Percentiles rank a stretch among this genome's conserved stretches.
Conservation (phyloP, 352 stramenopile species). For the Globisporangium rhizosaccharum region DNA sequence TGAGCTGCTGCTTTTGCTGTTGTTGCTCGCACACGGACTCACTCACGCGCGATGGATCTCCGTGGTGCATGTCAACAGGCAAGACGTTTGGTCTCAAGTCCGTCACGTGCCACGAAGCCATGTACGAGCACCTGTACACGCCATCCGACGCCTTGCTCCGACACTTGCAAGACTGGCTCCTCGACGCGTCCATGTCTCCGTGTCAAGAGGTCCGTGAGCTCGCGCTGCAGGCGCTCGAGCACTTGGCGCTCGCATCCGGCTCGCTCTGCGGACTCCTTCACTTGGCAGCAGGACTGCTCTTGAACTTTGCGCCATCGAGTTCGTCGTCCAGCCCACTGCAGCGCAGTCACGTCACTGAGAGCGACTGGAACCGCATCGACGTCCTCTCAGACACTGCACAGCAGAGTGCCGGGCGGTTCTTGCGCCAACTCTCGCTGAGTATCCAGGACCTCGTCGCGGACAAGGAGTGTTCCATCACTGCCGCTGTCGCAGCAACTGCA, state of each 20-base stretch:
- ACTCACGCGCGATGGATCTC: not conserved
- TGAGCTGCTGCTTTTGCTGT: slow-evolving; percentile 2
- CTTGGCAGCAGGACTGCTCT: slow-evolving; percentile 50
- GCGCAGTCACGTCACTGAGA: slow-evolving; percentile 22
- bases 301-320: slow-evolving; percentile 31
- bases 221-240: slow-evolving; percentile 52
- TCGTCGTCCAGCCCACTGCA: not conserved
- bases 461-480: slow-evolving; percentile 16
- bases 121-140: slow-evolving; percentile 38
- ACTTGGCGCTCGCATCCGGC: slow-evolving; percentile 61
- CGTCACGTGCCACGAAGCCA: slow-evolving; percentile 49
- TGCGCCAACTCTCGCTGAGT: slow-evolving; percentile 35
- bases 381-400: slow-evolving; percentile 40
- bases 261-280: slow-evolving; percentile 77
- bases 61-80: slow-evolving; percentile 13
- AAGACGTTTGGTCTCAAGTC: slow-evolving; percentile 43
- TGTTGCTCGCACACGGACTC: not conserved
- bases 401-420: slow-evolving; percentile 31
- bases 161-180: slow-evolving; percentile 65
- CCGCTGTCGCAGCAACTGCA: slow-evolving; percentile 1
- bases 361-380: slow-evolving; percentile 56
- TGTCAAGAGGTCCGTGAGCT: slow-evolving; percentile 48
- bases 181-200: slow-evolving; percentile 47
- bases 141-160: slow-evolving; percentile 43
- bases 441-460: slow-evolving; percentile 54